Base-by-base conservation (phyloP, 257 asterid genomes). In the Salvia splendens region DNA sequence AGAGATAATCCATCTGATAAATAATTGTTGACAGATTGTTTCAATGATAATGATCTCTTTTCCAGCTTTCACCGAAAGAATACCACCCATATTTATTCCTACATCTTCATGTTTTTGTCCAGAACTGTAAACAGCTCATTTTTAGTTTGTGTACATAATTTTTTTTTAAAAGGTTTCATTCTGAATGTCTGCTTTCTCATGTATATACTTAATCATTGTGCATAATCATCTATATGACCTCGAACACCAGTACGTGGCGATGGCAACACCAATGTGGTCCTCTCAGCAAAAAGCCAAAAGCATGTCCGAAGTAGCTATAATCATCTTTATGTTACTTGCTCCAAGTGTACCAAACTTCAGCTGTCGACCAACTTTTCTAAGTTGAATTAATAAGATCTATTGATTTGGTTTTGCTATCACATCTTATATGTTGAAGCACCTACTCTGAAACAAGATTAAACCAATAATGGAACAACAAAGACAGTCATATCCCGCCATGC, bases 51-150 rank as follows among this genome's bases (percentile, higher is more conserved):
- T 32, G 35, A 4, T 4, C 35, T 4, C 35, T 32, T n/a, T n/a
- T n/a, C n/a, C n/a, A n/a, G n/a, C n/a, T 4, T 32, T 32, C 35
- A 32, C 3, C 2, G 35, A 32, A 32, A 32, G 35, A 32, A 32
- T 2, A 32, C 35, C 35, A 32, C 35, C 9, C 7, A 28, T 14
- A 3, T 9, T 3, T 2, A 30, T 55, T 57, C 66, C 48, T 30
- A 45, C 47, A 69, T 16, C 11, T 10, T 15, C 61, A 8, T n/a
- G 36, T n/a, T 63, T 42, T 65, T 8, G 41, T 54, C 56, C 49
- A 57, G 30, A 41, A 68, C 20, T n/a, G n/a, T 45, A 32, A 2
- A 32, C 35, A 4, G 4, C 35, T 32, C 35, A 32, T 2, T 32
- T 32, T 32, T 32, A 32, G 35, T 32, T 32, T 32, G 35, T 32